Conservation (phyloP, 2,329 filamentous ascomycete genomes). For the Microcera coccophila region DNA sequence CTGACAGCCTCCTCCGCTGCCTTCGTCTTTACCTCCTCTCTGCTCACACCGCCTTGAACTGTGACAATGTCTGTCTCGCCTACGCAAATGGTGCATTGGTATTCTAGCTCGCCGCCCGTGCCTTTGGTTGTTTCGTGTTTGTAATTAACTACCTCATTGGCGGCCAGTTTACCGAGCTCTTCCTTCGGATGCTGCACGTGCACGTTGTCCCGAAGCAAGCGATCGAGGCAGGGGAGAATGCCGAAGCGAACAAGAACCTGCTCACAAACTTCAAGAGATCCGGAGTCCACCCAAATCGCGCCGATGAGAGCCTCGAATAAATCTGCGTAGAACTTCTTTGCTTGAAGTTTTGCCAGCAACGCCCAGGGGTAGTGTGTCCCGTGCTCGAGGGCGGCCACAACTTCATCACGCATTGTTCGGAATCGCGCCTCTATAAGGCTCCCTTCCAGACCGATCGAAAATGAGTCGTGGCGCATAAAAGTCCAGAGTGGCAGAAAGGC, state of each 20-base stretch:
- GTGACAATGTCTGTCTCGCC: slow-evolving; percentile 44
- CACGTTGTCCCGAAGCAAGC: slow-evolving; percentile 57
- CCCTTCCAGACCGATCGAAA: slow-evolving; percentile 46
- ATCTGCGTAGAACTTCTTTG: slow-evolving; percentile 79
- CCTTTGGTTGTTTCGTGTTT: slow-evolving; percentile 28
- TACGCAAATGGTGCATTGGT: slow-evolving; percentile 48
- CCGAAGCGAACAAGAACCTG: slow-evolving; percentile 60
- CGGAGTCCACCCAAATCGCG: slow-evolving; percentile 79
- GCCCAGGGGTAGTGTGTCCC: slow-evolving; percentile 71
- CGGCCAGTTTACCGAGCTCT: slow-evolving; percentile 58
- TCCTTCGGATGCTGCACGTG: slow-evolving; percentile 64
- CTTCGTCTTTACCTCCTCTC: slow-evolving; percentile 51
- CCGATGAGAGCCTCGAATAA: slow-evolving; percentile 77
- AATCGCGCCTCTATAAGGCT: slow-evolving; percentile 44
- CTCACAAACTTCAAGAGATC: slow-evolving; percentile 56
- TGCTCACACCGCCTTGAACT: slow-evolving; percentile 43
- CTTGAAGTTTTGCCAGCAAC: slow-evolving; percentile 59
- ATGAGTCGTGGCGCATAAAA: slow-evolving; percentile 61
- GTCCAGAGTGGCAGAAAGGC: slow-evolving; percentile 55
- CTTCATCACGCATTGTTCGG: slow-evolving; percentile 40
- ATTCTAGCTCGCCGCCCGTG: slow-evolving; percentile 25
- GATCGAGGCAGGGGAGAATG: slow-evolving; percentile 58
- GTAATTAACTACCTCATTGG: slow-evolving; percentile 53
- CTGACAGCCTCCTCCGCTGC: slow-evolving; percentile 52
- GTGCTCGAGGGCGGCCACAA: slow-evolving; percentile 48